These are phyloP conservation scores for Elsinoe perseae DNA, from an alignment of 2,329 filamentous ascomycete genomes.

Conservation along the genomic window DNA sequence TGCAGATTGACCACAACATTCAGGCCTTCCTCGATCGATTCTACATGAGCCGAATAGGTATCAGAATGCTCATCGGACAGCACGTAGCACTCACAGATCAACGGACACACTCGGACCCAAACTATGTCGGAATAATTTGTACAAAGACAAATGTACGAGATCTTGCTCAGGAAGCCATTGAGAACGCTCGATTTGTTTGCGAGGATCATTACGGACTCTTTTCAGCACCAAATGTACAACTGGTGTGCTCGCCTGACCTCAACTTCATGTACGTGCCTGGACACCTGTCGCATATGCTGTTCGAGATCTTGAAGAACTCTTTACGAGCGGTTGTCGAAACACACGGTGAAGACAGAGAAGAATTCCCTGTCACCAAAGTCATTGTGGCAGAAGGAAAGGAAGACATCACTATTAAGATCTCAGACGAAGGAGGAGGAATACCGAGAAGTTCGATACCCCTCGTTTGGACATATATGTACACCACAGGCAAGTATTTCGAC, in stretches of 20 bases:
- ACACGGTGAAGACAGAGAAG: constrained; percentile 89
- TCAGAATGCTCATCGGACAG: constrained; percentile 97
- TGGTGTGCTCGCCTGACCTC: constrained; percentile 87
- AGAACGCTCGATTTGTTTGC: constrained; percentile 97
- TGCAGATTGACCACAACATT: constrained; percentile 97
- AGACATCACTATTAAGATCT: constrained; percentile 98
- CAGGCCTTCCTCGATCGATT: constrained; percentile 97
- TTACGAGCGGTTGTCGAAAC: constrained; percentile 92
- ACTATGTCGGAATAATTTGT: constrained; percentile 97
- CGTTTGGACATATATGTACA: constrained; percentile 99
- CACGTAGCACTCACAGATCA: constrained; percentile 96
- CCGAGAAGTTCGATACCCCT: constrained; percentile 86
- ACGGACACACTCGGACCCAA: constrained; percentile 76
- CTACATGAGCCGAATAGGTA: constrained; percentile 99
- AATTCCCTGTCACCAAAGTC: constrained; percentile 93
- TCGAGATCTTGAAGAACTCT: constrained; percentile 98
- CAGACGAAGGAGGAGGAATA: constrained; percentile 93
- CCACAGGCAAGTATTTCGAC: constrained; percentile 39
- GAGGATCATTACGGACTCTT: constrained; percentile 98
- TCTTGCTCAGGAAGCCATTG: constrained; percentile 91
- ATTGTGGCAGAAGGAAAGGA: constrained; percentile 97
- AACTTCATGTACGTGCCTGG: constrained; percentile 99
- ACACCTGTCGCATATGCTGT: constrained; percentile 98
- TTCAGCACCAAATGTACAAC: constrained; percentile 90
- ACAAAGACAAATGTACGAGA: constrained; percentile 96